Conservation (phyloP, 2,329 filamentous ascomycete species). For the Herpotrichia juniperi region DNA sequence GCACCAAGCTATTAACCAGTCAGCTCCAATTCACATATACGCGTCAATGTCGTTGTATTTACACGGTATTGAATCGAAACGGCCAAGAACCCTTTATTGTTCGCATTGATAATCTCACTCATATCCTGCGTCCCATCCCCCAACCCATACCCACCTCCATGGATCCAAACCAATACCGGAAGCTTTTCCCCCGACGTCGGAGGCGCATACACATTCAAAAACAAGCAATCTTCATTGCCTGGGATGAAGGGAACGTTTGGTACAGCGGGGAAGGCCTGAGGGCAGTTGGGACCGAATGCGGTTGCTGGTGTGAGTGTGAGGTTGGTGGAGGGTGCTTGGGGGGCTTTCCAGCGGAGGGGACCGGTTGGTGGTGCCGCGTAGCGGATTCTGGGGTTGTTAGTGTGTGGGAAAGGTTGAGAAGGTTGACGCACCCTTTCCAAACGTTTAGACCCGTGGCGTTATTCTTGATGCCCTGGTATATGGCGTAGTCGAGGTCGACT, state of each 20-base stretch:
- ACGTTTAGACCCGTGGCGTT: conserved; percentile 22
- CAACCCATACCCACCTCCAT: conserved; percentile 44
- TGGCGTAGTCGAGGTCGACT: conserved; percentile 27
- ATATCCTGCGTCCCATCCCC: conserved; percentile 49
- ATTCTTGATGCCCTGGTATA: conserved; percentile 25
- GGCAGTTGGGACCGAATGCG: conserved; percentile 19
- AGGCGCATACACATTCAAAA: conserved; percentile 45
- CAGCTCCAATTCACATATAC: neutral
- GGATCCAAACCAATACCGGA: conserved; percentile 41
- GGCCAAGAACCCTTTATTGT: conserved; percentile 54
- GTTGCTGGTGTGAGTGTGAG: conserved; percentile 14
- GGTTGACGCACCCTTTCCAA: conserved; percentile 28
- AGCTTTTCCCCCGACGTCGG: conserved; percentile 21
- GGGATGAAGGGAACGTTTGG: conserved; percentile 1
- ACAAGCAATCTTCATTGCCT: conserved; percentile 43
- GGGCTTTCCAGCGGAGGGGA: conserved; percentile 24
- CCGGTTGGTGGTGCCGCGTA: conserved; percentile 27
- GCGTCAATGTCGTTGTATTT: neutral
- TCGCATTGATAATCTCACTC: conserved; percentile 52
- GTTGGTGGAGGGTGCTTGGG: conserved; percentile 15
- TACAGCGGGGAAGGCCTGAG: conserved; percentile 15
- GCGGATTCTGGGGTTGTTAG: conserved; percentile 21
- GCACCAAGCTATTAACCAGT: conserved; percentile 45
- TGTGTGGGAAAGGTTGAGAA: neutral
- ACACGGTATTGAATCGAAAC: conserved; percentile 60